These are phyloP conservation scores for Colletotrichum camelliae DNA, from an alignment of 2,329 filamentous ascomycete genomes.

Conservation along the genomic window DNA sequence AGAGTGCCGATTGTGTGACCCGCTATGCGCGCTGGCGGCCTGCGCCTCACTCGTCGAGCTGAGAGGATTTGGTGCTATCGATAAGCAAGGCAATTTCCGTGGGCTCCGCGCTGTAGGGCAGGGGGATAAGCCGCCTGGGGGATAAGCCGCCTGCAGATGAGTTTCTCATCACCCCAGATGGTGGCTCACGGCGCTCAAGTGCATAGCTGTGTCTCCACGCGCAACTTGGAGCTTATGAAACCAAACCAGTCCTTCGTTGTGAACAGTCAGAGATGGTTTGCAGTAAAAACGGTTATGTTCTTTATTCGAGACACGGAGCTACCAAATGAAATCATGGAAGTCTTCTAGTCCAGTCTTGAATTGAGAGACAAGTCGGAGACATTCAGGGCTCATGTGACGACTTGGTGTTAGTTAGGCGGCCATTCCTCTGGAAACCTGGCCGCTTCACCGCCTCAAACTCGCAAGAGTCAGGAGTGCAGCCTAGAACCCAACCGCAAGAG, in stretches of 20 bases:
- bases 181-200: background rate
- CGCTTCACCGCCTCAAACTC: conserved; percentile 2
- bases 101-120: background rate
- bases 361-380: background rate
- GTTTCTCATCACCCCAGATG: background rate
- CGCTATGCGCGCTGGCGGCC: background rate
- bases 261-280: background rate
- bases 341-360: background rate
- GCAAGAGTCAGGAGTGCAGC: background rate
- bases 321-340: background rate
- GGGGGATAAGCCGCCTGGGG: background rate
- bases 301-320: conserved; percentile 2
- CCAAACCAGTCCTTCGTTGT: background rate
- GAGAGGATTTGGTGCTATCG: background rate
- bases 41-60: conserved; percentile 17
- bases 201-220: background rate
- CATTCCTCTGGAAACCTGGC: background rate
- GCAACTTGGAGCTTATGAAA: background rate
- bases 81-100: background rate
- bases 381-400: background rate
- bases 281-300: background rate
- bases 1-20: background rate
- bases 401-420: background rate
- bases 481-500: background rate
- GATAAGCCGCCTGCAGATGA: background rate